A percentile compares a stretch with the other conserved stretches of the same genome.
Evolutionary conservation across 1,284 basidiomycete genomes (phyloP).

Genomic region (Xerocomus nothofagi): DNA sequence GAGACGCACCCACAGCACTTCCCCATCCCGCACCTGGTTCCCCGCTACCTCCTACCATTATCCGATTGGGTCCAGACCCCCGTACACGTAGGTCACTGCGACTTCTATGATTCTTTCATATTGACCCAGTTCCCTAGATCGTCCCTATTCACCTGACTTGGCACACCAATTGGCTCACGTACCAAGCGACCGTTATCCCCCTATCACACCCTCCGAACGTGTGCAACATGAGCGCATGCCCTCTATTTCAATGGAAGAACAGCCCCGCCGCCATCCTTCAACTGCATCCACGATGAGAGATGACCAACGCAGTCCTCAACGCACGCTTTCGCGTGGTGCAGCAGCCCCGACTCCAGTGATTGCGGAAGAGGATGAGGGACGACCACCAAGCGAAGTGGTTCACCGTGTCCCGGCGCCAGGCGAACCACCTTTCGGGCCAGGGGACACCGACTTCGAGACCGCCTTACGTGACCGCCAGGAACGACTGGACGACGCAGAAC

Average conservation of each 20-base stretch:
- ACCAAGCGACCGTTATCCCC: constrained; percentile 14
- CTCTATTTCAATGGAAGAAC: constrained; percentile 8
- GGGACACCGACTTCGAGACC: constrained; percentile 39
- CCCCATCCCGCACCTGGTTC: constrained; percentile 20
- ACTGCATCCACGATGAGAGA: constrained; percentile 10
- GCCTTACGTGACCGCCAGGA: constrained; percentile 53
- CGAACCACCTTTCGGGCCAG: constrained; percentile 4
- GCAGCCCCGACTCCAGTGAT: constrained; percentile 13
- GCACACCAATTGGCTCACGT: constrained; percentile 10
- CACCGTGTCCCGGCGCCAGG: constrained; percentile 25
- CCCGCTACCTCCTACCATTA: constrained; percentile 32
- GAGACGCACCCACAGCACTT: constrained; percentile 2
- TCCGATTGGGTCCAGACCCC: constrained; percentile 27
- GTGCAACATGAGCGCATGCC: constrained; percentile 3
- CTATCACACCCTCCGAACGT: constrained; percentile 11
- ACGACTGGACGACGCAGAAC: constrained; percentile 55
- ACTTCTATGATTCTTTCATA: neutral
- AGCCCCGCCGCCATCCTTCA: constrained; percentile 15
- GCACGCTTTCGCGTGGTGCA: constrained; percentile 12
- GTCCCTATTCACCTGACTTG: constrained; percentile 13
- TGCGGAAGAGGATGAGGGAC: constrained; percentile 20
- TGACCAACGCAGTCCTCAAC: constrained; percentile 5
- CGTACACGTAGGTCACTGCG: constrained; percentile 18
- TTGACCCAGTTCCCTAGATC: constrained; percentile 20
- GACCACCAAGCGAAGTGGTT: constrained; percentile 28